These are phyloP conservation scores for Myriosclerotinia scirpicola DNA, from an alignment of 2,329 filamentous ascomycete species.

Conservation along the genomic window DNA sequence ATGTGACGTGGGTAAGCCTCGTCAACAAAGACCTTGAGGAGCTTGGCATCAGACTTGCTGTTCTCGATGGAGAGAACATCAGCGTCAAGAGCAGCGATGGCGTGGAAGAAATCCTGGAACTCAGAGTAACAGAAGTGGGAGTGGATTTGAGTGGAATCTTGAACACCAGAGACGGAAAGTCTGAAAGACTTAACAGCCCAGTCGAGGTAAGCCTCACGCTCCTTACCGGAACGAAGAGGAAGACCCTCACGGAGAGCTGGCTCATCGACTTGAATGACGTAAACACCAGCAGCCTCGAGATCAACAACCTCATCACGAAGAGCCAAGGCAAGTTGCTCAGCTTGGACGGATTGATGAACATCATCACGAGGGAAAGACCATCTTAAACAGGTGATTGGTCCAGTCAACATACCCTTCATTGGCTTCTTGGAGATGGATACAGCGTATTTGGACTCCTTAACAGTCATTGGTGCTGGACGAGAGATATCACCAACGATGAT, in stretches of 20 bases:
- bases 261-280: slow-evolving; percentile 99
- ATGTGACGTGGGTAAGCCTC: slow-evolving; percentile 98
- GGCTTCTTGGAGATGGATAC: slow-evolving; percentile 95
- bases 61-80: slow-evolving; percentile 99
- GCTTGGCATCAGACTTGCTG: slow-evolving; percentile 99
- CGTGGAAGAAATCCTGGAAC: slow-evolving; percentile 99
- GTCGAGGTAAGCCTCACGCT: slow-evolving; percentile 93
- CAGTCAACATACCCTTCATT: slow-evolving; percentile 99
- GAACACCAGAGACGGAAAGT: slow-evolving; percentile 87
- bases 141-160: slow-evolving; percentile 98
- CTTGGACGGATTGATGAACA: slow-evolving; percentile 98
- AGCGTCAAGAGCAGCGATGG: slow-evolving; percentile 95
- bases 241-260: slow-evolving; percentile 99
- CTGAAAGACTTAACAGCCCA: slow-evolving; percentile 99
- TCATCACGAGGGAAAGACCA: slow-evolving; percentile 99
- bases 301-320: slow-evolving; percentile 98
- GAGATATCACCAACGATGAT: slow-evolving; percentile 99
- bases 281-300: slow-evolving; percentile 93
- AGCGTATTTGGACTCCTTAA: slow-evolving; percentile 99
- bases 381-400: slow-evolving; percentile 95
- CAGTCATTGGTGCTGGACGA: slow-evolving; percentile 94
- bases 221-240: slow-evolving; percentile 87
- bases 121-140: slow-evolving; percentile 99
- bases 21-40: slow-evolving; percentile 97
- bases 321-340: slow-evolving; percentile 96